A percentile compares a stretch with the other conserved stretches of the same genome.
Conservation (phyloP, 495 filamentous ascomycete species). For the Xylaria sp. region DNA sequence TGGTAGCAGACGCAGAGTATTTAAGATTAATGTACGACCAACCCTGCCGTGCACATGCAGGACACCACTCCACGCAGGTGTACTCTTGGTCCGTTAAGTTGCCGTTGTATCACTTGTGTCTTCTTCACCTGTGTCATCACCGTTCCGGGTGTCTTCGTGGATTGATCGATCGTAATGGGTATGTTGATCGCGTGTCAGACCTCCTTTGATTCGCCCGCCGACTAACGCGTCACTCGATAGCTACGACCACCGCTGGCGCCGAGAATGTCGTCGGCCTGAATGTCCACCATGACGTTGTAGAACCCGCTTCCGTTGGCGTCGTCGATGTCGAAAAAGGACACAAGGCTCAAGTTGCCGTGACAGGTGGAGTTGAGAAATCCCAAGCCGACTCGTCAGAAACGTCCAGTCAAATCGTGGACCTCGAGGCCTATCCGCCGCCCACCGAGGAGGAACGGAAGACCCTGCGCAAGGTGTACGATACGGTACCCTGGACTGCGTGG, state of each 20-base stretch:
- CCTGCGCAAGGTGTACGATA: conserved; percentile 56
- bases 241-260: conserved; percentile 14
- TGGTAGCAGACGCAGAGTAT: conserved; percentile 8
- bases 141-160: too few species aligned
- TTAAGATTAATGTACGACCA: neutral
- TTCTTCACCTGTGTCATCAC: neutral
- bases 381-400: conserved; percentile 23
- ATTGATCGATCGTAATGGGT: conserved; percentile 8
- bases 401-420: conserved; percentile 22
- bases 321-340: conserved; percentile 15
- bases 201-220: neutral
- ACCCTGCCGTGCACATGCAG: neutral
- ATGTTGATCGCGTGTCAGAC: neutral
- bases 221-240: neutral
- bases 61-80: neutral
- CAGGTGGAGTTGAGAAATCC: conserved; percentile 8
- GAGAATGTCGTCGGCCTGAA: conserved; percentile 37
- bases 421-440: conserved; percentile 38
- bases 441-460: conserved; percentile 56
- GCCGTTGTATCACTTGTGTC: neutral
- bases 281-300: conserved; percentile 28
- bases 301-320: conserved; percentile 27
- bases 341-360: neutral
- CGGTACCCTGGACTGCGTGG: conserved; percentile 49
- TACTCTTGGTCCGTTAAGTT: neutral